These are phyloP conservation scores for Colletotrichum simmondsii DNA, from an alignment of 2,329 filamentous ascomycete genomes.

Conservation along the genomic window DNA sequence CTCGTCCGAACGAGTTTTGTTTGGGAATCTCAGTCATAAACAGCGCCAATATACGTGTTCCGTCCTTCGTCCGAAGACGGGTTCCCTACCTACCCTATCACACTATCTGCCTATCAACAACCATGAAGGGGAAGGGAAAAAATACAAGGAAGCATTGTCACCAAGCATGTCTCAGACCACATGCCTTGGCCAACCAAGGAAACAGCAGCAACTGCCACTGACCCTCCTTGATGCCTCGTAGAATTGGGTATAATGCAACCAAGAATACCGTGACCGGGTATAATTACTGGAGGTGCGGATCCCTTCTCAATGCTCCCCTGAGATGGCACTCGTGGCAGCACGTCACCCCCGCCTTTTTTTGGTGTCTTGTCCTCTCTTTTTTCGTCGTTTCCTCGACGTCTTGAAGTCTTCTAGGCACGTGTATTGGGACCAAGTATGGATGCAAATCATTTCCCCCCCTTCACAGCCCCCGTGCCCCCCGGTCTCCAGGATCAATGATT, in stretches of 20 bases:
- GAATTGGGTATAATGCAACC: conserved; percentile 24
- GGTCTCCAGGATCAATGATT: conserved; percentile 8
- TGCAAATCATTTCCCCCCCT: neutral
- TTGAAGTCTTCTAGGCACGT: neutral
- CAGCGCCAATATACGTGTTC: conserved; percentile 24
- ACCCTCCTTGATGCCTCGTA: conserved; percentile 12
- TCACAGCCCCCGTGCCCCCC: neutral
- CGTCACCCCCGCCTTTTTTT: conserved; percentile 8
- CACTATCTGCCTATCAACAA: too few species aligned
- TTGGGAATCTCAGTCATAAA: conserved; percentile 29
- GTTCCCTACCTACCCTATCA: conserved; percentile 19
- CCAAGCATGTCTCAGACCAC: conserved; percentile 33
- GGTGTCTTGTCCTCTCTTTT: too few species aligned
- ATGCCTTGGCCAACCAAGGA: conserved; percentile 17
- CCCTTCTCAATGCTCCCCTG: conserved; percentile 25
- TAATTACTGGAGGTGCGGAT: conserved; percentile 20
- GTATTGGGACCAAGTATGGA: neutral
- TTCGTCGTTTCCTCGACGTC: neutral
- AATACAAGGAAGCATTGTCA: conserved; percentile 22
- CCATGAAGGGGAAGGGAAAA: neutral
- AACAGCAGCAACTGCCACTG: conserved; percentile 21
- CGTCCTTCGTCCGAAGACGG: conserved; percentile 28
- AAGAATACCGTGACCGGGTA: neutral
- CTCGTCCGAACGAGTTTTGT: conserved; percentile 33
- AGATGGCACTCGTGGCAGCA: conserved; percentile 21